Evolutionary conservation across 192 early-diverging fungal species (phyloP), one percentile per base, ranked within the genome.

Genomic region (Globomyces pollinis-pini): DNA sequence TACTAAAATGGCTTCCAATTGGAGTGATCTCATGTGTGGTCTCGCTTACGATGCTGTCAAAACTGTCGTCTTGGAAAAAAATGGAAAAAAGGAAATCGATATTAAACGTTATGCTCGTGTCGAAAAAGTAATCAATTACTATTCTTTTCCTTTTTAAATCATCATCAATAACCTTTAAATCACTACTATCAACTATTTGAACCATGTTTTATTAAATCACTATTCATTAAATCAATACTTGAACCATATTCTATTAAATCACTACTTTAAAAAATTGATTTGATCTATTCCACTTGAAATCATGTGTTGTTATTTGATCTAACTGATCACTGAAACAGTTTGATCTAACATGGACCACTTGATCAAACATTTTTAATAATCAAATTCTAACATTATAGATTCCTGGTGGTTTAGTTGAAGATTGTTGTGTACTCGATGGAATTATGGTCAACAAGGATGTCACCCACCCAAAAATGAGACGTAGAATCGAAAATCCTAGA

Each of bases 361-460:
- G 11, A 26, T 7, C 23, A 26, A 47, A 47, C 44, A 26, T n/a
- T 23, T 4, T 69, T 43, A 45, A 9, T 53, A 21, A 11, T 28
- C n/a, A n/a, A n/a, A 26, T 20, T 15, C 35, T 47, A 26, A 47
- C 44, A 8, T 7, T 47, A 50, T 59, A 88, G 85, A 86, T 98
- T 59, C 96, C 96, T 26, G 96, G 96, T 60, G 96, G 94, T 53
- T 91, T 94, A 76, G 94, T 99, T 62, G 94, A 97, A 60, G 87
- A 96, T 51, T 94, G 86, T 44, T 76, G 83, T 53, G 94, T 99
- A 30, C 80, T 99, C 70, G 90, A 96, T 65, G 96, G 96, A 56
- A 78, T 99, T 58, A 96, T 99, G 89, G 57, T 99, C 67, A 96
- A 95, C 88, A 99, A 99, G 83, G 96, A 99, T 75, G 92, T 99